Percentiles rank a stretch among this genome's conserved stretches.
These are phyloP conservation scores for Oryza meyeriana DNA, from an alignment of 176 grass and related monocot species.

Conservation along the genomic window DNA sequence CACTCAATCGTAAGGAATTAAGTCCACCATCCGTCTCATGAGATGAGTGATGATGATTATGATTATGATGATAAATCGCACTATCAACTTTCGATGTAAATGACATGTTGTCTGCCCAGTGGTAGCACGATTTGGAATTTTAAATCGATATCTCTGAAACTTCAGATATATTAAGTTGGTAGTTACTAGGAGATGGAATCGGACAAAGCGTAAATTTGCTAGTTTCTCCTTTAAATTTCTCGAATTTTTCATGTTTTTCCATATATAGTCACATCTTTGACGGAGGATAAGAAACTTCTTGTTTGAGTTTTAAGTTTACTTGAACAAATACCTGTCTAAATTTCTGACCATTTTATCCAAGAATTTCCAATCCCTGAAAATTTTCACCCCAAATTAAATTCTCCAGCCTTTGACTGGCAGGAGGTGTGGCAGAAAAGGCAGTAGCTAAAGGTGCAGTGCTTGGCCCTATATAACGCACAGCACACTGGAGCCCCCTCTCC, in stretches of 20 bases:
- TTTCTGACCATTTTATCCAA: not conserved
- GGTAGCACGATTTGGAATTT: not conserved
- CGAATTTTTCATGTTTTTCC: not conserved
- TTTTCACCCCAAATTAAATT: not conserved
- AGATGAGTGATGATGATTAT: not conserved
- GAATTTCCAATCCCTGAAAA: not conserved
- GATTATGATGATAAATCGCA: not conserved
- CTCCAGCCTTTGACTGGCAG: not conserved
- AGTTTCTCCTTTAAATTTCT: not conserved
- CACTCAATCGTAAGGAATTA: not conserved
- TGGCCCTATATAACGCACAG: constrained; percentile 24
- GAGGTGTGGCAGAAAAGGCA: not conserved
- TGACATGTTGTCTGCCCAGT: not conserved
- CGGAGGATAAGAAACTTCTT: not conserved
- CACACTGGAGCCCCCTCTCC: not conserved
- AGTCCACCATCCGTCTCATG: not conserved
- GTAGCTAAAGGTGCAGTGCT: not conserved
- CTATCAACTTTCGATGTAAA: not conserved
- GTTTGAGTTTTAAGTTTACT: not conserved
- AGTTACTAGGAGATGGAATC: not conserved
- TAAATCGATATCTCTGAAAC: not conserved
- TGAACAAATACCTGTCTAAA: not conserved
- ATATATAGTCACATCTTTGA: not conserved
- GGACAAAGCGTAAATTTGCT: not conserved
- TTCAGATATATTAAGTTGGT: not conserved